Evolutionary conservation across 1,284 basidiomycete species (phyloP), one percentile per base, ranked within the genome.

Genomic region (Papiliotrema laurentii): DNA sequence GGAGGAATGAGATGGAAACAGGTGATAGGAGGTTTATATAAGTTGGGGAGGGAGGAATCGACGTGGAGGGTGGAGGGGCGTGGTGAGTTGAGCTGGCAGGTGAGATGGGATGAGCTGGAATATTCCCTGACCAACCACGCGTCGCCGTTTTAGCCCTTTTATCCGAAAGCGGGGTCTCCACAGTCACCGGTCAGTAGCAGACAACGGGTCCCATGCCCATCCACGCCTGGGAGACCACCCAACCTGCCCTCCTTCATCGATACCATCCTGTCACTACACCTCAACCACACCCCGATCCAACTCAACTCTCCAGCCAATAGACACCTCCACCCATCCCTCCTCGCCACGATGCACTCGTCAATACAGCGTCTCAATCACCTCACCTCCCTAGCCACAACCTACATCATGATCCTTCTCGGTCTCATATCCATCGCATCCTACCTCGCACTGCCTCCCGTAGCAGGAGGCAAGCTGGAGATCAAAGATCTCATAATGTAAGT

Each of bases 331-430:
- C 14, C n/a, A n/a, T 11, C 7, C 10, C 34, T 36, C 38, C 7
- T n/a, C 36, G 26, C 37, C 61, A 58, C 25, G 45, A 75, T 75
- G 74, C 66, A 72, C 59, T 70, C 68, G 27, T 61, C 69, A 5
- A 42, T 73, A 21, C 69, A 71, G 55, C 59, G 74, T 13, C 54
- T 71, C n/a, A 74, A 74, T 52, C 62, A 68, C 53, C 52, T 72
- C n/a, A 58, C 63, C 16, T 74, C 73, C 0, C 59, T 74, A 7
- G 67, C 73, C 16, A 71, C 69, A 26, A 69, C 73, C 11, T 70
- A 69, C 38, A 51, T 73, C 38, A 62, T 76, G 56, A 63, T 69
- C 34, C 66, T 76, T 5, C 68, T 76, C 18, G 63, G 58, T 21
- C 63, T 67, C 36, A 49, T 52, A 21, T 49, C 46, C 18, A 28